Evolutionary conservation across 306 rosid species (phyloP).

Genomic region (Ceratonia siliqua): DNA sequence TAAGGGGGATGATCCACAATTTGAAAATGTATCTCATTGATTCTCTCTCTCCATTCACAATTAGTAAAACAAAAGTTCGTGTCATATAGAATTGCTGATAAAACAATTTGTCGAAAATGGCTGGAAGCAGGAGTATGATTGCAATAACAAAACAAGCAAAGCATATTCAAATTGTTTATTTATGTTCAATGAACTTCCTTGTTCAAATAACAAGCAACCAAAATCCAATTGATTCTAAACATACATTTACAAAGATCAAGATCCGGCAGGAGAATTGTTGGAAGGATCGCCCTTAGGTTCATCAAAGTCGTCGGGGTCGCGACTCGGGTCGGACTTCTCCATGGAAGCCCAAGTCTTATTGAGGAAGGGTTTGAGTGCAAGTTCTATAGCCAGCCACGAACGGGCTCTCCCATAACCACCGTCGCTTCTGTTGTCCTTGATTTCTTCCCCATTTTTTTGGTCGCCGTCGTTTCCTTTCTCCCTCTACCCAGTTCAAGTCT

Average conservation of each 20-base stretch:
- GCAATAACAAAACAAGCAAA: no score
- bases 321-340: slow-evolving; percentile 69
- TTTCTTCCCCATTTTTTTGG: slow-evolving; percentile 50
- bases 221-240: neutral
- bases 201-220: neutral
- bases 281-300: slow-evolving; percentile 49
- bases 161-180: no score
- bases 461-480: slow-evolving; percentile 21
- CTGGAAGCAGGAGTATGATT: no score
- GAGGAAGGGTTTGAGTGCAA: slow-evolving; percentile 76
- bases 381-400: slow-evolving; percentile 73
- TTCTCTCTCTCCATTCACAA: no score
- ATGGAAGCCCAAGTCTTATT: slow-evolving; percentile 56
- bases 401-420: slow-evolving; percentile 68
- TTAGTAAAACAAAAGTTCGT: no score
- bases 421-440: slow-evolving; percentile 58
- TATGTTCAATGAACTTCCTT: no score
- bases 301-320: slow-evolving; percentile 62
- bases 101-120: no score
- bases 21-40: no score
- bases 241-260: neutral
- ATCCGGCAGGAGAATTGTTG: slow-evolving; percentile 16
- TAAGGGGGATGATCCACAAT: no score
- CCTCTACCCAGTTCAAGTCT: neutral
- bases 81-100: no score